Evolutionary conservation across 352 stramenopile genomes (phyloP).

Genomic region (Achlya hypogyna): DNA sequence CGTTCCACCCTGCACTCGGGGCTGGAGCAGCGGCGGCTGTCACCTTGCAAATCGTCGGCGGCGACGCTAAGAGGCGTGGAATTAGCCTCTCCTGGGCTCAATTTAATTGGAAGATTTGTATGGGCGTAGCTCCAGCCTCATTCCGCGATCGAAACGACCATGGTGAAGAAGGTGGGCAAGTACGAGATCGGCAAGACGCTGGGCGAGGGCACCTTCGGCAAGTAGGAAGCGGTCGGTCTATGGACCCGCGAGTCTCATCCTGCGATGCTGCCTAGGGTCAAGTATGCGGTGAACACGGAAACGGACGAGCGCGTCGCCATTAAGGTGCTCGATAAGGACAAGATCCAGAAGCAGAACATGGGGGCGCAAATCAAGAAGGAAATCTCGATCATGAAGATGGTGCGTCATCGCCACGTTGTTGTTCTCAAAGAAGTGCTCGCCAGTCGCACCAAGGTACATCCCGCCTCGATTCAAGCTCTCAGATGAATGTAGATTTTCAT

Average conservation of each 20-base stretch:
- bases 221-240: constrained; percentile 55
- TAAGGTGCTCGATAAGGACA: constrained; percentile 97
- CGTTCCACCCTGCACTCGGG: too few relatives aligned
- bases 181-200: constrained; percentile 96
- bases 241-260: neutral
- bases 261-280: constrained; percentile 57
- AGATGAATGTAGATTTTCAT: constrained; percentile 91
- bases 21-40: too few relatives aligned
- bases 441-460: constrained; percentile 89
- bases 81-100: neutral
- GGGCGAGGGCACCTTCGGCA: constrained; percentile 95
- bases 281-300: constrained; percentile 93
- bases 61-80: neutral
- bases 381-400: constrained; percentile 98
- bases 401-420: constrained; percentile 83
- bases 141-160: constrained; percentile 13
- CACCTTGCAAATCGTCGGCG: too few relatives aligned
- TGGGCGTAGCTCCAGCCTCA: neutral
- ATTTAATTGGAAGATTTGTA: too few relatives aligned
- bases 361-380: constrained; percentile 97
- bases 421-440: constrained; percentile 86
- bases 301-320: constrained; percentile 93
- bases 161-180: constrained; percentile 77
- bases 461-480: neutral
- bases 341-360: constrained; percentile 98